phyloP scores from a whole-genome alignment of 371 early-diverging fungal genomes.

The Actinomucor elegans region DNA sequence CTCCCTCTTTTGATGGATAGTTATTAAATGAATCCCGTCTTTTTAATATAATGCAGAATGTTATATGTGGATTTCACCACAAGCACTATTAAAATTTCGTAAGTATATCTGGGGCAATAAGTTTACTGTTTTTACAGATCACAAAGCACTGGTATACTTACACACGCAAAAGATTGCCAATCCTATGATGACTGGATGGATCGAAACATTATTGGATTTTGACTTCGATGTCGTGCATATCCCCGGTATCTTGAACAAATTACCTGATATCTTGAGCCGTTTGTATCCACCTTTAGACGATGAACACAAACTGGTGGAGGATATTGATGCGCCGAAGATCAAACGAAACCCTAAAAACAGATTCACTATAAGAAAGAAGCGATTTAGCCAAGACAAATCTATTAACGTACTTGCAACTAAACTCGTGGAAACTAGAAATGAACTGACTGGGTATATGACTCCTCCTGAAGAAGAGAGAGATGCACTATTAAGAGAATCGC shows the following conservation, averaged over 20 bases:
- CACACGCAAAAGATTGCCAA: constrained; percentile 12
- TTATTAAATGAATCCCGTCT: too few relatives aligned
- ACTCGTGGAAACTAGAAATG: neutral
- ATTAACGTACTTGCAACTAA: neutral
- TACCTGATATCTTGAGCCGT: constrained; percentile 11
- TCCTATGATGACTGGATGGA: constrained; percentile 17
- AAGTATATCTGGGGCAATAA: constrained; percentile 19
- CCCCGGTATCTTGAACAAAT: constrained; percentile 8
- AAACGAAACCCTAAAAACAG: neutral
- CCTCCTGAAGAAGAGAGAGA: constrained; percentile 7
- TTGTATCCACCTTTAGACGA: neutral
- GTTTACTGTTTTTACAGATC: constrained; percentile 16
- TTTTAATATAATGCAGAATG: too few relatives aligned
- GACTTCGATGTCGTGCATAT: constrained; percentile 11
- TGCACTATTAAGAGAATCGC: constrained; percentile 1
- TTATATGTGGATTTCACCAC: too few relatives aligned
- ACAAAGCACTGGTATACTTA: constrained; percentile 10
- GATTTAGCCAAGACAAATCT: neutral
- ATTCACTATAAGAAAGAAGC: too few relatives aligned
- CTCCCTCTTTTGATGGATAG: too few relatives aligned
- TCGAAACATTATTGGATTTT: constrained; percentile 16
- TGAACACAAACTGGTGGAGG: constrained; percentile 4
- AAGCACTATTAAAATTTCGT: constrained; percentile 19
- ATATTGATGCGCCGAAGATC: neutral
- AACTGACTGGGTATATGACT: neutral